Base-by-base conservation (phyloP, 139 green algal genomes). In the Nannochloris sp. region DNA sequence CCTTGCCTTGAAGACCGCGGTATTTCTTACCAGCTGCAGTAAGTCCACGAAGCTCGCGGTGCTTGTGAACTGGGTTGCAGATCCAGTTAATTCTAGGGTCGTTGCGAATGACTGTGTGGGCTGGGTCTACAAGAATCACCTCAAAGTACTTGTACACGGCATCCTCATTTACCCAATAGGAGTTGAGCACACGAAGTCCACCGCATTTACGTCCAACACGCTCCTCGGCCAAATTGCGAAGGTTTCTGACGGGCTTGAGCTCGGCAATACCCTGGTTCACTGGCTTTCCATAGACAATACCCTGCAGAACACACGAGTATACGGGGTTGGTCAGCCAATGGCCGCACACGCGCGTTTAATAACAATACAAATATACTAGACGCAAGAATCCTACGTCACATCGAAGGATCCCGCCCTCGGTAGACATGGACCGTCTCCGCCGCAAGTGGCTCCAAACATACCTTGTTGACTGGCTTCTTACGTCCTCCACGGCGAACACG, bases 141-240 rank as follows among this genome's bases (percentile, higher is more conserved):
- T 99, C 94, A 66, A 89, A 99, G 89, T 98, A 99, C 85, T 99
- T 99, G 92, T 97, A 98, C 56, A 88, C 90, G 9, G 90, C 96
- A 74, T 99, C 94, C 87, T 98, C 82, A 85, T 98, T 98, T 5
- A 98, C 82, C 94, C 94, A 99, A 83, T 99, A 99, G 2, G 85
- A 95, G 89, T 99, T 99, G 48, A 99, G 85, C 56, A 99, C 92
- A 36, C 94, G 86, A 62, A 99, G 88, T 56, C 81, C 87, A 36
- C 88, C 92, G 60, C 86, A 87, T 77, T 89, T 91, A 69, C 93
- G 87, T 37, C 94, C 94, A 26, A 89, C 88, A 16, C 91, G 87
- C 87, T 98, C 93, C 88, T 99, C 94, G 36, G 93, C 93, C 30
- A 97, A 72, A 48, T 66, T 85, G 14, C 77, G 77, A 72, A 94